Percentiles rank a stretch among this genome's conserved stretches.
Evolutionary conservation across 768 basidiomycete genomes (phyloP).

Genomic region (Russula griseocarnosa): DNA sequence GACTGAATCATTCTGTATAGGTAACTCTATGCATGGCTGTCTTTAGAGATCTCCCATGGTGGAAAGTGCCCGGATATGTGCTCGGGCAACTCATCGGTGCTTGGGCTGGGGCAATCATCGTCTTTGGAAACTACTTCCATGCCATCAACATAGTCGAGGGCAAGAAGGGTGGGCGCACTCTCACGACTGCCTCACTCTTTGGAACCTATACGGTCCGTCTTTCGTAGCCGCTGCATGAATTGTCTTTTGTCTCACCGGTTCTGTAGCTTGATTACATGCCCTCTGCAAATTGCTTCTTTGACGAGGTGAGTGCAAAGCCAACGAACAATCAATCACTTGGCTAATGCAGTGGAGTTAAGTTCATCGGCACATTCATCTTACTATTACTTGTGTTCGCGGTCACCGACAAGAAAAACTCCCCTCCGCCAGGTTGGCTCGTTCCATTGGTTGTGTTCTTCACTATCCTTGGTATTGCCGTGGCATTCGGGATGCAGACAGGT

Average conservation of each 20-base stretch:
- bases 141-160: constrained; percentile 65
- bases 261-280: constrained; percentile 42
- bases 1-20: constrained; percentile 33
- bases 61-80: constrained; percentile 70
- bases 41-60: constrained; percentile 73
- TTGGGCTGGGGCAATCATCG: constrained; percentile 50
- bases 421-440: constrained; percentile 48
- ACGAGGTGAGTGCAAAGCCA: constrained; percentile 36
- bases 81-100: constrained; percentile 61
- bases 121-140: constrained; percentile 64
- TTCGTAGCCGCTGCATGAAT: background rate
- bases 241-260: background rate
- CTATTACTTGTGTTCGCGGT: constrained; percentile 51
- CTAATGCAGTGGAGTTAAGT: constrained; percentile 35
- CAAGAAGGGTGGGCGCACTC: constrained; percentile 49
- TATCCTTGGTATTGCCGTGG: constrained; percentile 54
- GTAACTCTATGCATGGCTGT: constrained; percentile 67
- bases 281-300: constrained; percentile 44
- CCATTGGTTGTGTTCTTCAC: constrained; percentile 54
- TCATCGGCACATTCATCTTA: constrained; percentile 53
- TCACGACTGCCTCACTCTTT: constrained; percentile 55
- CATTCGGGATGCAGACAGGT: constrained; percentile 58
- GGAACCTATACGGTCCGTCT: constrained; percentile 55
- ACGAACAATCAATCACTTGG: background rate
- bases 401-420: constrained; percentile 50